A percentile compares a stretch with the other conserved stretches of the same genome.
Evolutionary conservation across 2,329 filamentous ascomycete genomes (phyloP).

Genomic region (Diaporthe ampelina): DNA sequence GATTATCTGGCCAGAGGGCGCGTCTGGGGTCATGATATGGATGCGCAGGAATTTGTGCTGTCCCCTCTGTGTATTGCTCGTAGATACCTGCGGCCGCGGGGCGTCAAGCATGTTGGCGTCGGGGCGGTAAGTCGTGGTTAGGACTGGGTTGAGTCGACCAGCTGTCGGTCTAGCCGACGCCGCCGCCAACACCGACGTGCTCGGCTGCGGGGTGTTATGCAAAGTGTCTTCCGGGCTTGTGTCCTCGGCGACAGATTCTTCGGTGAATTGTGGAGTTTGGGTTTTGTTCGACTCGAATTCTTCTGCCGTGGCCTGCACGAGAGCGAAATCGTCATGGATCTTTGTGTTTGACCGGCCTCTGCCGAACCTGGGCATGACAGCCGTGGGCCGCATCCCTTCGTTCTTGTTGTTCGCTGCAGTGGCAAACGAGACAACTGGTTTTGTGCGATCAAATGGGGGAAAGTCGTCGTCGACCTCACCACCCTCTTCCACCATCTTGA

Average conservation of each 20-base stretch:
- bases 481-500: constrained; percentile 87
- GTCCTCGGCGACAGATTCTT: constrained; percentile 59
- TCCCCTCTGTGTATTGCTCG: constrained; percentile 65
- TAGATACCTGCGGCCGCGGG: constrained; percentile 62
- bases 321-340: constrained; percentile 85
- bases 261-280: constrained; percentile 75
- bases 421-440: constrained; percentile 78
- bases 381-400: constrained; percentile 38
- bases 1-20: constrained; percentile 79
- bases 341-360: constrained; percentile 78
- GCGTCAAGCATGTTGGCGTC: constrained; percentile 69
- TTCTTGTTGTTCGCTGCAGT: constrained; percentile 42
- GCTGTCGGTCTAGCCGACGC: constrained; percentile 23
- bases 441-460: constrained; percentile 80
- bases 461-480: constrained; percentile 90
- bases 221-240: constrained; percentile 58
- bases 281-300: constrained; percentile 79
- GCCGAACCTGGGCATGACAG: constrained; percentile 72
- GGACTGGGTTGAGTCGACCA: constrained; percentile 68
- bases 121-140: constrained; percentile 71
- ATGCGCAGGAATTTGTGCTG: constrained; percentile 80
- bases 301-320: constrained; percentile 78
- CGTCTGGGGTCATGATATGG: constrained; percentile 78
- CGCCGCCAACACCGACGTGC: constrained; percentile 50
- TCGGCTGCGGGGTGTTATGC: constrained; percentile 63